A percentile compares a stretch with the other conserved stretches of the same genome.
phyloP scores from a whole-genome alignment of 129 eudicot species.

The Cynara cardunculus region DNA sequence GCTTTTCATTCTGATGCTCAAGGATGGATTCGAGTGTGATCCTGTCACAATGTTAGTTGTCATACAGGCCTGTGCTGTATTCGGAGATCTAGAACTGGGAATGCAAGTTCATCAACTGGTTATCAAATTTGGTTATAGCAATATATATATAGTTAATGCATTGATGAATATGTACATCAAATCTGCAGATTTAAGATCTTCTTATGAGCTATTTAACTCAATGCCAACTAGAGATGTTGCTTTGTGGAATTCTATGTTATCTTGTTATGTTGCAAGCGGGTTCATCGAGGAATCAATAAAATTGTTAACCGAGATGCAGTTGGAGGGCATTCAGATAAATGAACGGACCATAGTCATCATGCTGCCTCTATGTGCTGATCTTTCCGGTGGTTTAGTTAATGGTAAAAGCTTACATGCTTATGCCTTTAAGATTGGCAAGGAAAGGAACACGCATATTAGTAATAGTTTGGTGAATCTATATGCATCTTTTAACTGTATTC shows the following conservation, averaged over 20 bases:
- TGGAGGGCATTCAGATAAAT: constrained; percentile 31
- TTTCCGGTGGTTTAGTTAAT: constrained; percentile 29
- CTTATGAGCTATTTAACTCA: constrained; percentile 41
- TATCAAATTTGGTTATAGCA: constrained; percentile 35
- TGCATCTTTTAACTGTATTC: constrained; percentile 22
- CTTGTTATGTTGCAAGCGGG: constrained; percentile 39
- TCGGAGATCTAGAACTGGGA: constrained; percentile 30
- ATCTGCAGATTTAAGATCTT: constrained; percentile 28
- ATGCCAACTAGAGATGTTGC: constrained; percentile 32
- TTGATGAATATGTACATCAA: constrained; percentile 45
- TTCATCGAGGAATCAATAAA: constrained; percentile 23
- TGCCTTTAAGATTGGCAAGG: constrained; percentile 40
- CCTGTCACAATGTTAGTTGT: constrained; percentile 39
- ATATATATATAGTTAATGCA: constrained; percentile 31
- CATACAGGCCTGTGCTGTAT: constrained; percentile 45
- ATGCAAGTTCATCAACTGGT: constrained; percentile 58
- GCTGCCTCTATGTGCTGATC: constrained; percentile 31
- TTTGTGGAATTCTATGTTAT: constrained; percentile 54
- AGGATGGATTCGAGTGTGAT: constrained; percentile 38
- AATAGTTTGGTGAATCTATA: constrained; percentile 50
- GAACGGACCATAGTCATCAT: constrained; percentile 43
- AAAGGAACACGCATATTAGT: constrained; percentile 23
- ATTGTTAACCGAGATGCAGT: constrained; percentile 34
- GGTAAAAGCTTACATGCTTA: constrained; percentile 50
- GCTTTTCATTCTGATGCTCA: constrained; percentile 43